phyloP scores from a whole-genome alignment of 257 asterid species.

The Solanum ossicruentum region DNA sequence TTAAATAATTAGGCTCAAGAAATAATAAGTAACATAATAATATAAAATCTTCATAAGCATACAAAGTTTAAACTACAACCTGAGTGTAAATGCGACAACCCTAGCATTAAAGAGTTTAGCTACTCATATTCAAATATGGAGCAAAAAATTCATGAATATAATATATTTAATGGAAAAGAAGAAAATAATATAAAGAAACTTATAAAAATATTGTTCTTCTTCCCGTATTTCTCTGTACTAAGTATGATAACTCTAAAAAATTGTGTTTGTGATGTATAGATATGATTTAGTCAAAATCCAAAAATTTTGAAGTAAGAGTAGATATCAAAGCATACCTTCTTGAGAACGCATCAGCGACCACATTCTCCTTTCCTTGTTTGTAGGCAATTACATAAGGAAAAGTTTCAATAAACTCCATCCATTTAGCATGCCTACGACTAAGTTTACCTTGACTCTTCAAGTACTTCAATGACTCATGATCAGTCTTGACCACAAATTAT shows the following conservation, averaged over 20 bases:
- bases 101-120: background rate
- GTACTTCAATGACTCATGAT: too few species aligned
- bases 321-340: too few species aligned
- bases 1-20: background rate
- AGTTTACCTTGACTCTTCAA: too few species aligned
- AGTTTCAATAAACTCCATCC: too few species aligned
- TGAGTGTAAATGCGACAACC: background rate
- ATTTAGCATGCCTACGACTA: too few species aligned
- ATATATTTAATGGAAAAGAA: background rate
- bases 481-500: too few species aligned
- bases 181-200: background rate
- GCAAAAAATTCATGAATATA: background rate
- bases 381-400: too few species aligned
- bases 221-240: background rate
- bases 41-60: background rate
- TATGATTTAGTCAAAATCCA: background rate
- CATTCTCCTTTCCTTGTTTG: too few species aligned
- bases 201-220: background rate
- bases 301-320: too few species aligned
- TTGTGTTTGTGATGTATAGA: background rate
- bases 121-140: background rate
- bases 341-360: too few species aligned
- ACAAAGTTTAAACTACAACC: background rate
- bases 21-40: background rate
- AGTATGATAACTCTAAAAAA: background rate